A percentile compares a stretch with the other conserved stretches of the same genome.
phyloP scores from a whole-genome alignment of 192 early-diverging fungal genomes.

The Podila clonocystis region DNA sequence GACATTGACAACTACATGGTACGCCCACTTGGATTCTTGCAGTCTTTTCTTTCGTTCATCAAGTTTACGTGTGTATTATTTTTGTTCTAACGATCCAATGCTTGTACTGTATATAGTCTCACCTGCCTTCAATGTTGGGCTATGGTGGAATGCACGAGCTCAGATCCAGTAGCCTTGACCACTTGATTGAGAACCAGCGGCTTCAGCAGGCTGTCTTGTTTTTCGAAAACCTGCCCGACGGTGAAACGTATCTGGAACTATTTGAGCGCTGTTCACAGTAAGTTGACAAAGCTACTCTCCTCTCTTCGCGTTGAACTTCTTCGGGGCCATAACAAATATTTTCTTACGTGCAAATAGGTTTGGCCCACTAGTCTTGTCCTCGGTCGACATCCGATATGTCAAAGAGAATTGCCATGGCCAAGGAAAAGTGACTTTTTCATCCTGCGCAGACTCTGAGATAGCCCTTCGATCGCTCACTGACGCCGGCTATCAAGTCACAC shows the following conservation, averaged over 20 bases:
- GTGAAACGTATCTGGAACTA: conserved; percentile 23
- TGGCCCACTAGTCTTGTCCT: conserved; percentile 26
- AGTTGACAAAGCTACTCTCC: neutral
- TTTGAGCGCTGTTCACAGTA: conserved; percentile 40
- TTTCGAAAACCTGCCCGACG: conserved; percentile 31
- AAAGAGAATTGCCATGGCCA: conserved; percentile 32
- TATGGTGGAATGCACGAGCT: neutral
- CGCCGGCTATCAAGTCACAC: conserved; percentile 17
- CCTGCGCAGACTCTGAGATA: conserved; percentile 14
- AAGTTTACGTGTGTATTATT: too few species aligned
- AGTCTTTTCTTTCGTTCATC: neutral
- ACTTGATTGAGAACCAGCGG: conserved; percentile 27
- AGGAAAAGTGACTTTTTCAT: conserved; percentile 33
- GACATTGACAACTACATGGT: conserved; percentile 48
- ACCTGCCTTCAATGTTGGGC: too few species aligned
- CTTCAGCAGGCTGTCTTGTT: conserved; percentile 13
- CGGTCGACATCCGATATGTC: conserved; percentile 44
- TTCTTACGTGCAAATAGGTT: conserved; percentile 8
- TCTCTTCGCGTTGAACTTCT: neutral
- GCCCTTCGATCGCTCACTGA: conserved; percentile 6
- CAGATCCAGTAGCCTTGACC: conserved; percentile 29
- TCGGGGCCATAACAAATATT: too few species aligned
- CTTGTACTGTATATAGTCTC: too few species aligned
- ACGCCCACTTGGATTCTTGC: neutral
- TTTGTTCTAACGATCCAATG: too few species aligned